Conservation (phyloP, 2,329 filamentous ascomycete species). For the Endoconidiophora laricicola region DNA sequence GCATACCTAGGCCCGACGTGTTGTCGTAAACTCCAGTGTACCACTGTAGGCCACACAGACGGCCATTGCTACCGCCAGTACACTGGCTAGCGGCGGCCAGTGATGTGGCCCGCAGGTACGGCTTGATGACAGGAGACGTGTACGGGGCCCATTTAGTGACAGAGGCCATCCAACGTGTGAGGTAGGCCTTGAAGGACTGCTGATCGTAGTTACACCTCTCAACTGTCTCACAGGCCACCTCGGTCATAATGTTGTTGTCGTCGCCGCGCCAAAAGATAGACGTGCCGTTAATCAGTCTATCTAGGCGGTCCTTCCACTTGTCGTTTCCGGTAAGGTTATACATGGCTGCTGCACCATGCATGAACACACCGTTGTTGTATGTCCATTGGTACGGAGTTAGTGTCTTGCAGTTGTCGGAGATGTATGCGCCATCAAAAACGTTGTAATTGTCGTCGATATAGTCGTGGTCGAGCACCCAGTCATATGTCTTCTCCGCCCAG, state of each 20-base stretch:
- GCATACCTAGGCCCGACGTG: slow-evolving; percentile 46
- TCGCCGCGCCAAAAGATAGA: slow-evolving; percentile 37
- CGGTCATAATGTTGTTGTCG: slow-evolving; percentile 41
- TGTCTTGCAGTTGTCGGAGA: slow-evolving; percentile 37
- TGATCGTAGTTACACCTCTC: slow-evolving; percentile 45
- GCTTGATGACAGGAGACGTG: slow-evolving; percentile 35
- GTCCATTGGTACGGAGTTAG: slow-evolving; percentile 49
- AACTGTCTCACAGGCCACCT: slow-evolving; percentile 47
- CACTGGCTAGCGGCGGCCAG: slow-evolving; percentile 40
- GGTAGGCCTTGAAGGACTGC: slow-evolving; percentile 47
- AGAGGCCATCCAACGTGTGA: slow-evolving; percentile 43
- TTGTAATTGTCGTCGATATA: slow-evolving; percentile 44
- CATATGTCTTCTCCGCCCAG: slow-evolving; percentile 59
- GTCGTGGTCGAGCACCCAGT: slow-evolving; percentile 43
- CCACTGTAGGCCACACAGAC: slow-evolving; percentile 46
- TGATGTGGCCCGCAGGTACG: slow-evolving; percentile 37
- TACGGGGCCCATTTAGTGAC: slow-evolving; percentile 48
- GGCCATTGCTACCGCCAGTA: slow-evolving; percentile 36
- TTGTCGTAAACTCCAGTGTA: slow-evolving; percentile 39
- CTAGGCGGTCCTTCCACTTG: slow-evolving; percentile 41
- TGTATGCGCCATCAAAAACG: slow-evolving; percentile 46
- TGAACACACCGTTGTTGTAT: slow-evolving; percentile 51
- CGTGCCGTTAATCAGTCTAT: slow-evolving; percentile 37
- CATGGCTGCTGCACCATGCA: slow-evolving; percentile 52
- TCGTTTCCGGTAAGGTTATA: slow-evolving; percentile 41